Evolutionary conservation across 2,329 filamentous ascomycete genomes (phyloP).

Genomic region (Mycocentrospora acerina): DNA sequence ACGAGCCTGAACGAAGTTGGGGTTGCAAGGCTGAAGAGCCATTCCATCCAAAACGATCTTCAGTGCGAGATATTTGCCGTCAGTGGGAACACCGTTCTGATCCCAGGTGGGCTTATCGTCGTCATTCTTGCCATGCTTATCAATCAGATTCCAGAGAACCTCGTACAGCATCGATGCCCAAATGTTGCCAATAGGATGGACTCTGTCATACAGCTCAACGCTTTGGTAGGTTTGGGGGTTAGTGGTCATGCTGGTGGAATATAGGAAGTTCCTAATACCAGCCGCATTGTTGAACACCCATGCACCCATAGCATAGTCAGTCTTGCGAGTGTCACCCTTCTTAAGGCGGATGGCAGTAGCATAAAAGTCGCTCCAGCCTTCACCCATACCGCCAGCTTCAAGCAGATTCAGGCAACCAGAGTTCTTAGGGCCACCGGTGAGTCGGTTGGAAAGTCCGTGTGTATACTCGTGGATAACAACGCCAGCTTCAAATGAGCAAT

Average conservation of each 20-base stretch:
- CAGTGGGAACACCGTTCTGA: conserved; percentile 51
- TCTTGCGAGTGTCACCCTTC: conserved; percentile 48
- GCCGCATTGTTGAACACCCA: conserved; percentile 50
- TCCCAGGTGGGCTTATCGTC: conserved; percentile 46
- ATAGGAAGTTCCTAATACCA: conserved; percentile 55
- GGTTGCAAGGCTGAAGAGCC: conserved; percentile 59
- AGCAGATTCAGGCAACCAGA: conserved; percentile 49
- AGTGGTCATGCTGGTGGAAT: conserved; percentile 52
- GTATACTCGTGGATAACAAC: conserved; percentile 58
- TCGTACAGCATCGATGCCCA: conserved; percentile 59
- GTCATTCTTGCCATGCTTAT: conserved; percentile 56
- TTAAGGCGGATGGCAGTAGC: conserved; percentile 55
- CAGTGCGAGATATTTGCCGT: conserved; percentile 55
- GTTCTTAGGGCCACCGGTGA: conserved; percentile 61
- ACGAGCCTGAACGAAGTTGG: conserved; percentile 55
- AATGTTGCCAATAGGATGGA: conserved; percentile 55
- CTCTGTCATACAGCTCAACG: conserved; percentile 42
- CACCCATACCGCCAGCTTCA: conserved; percentile 60
- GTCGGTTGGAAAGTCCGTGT: conserved; percentile 55
- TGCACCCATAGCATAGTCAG: conserved; percentile 52
- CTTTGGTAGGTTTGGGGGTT: conserved; percentile 56
- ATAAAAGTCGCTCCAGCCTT: conserved; percentile 61
- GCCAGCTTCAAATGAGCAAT: conserved; percentile 60
- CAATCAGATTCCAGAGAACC: conserved; percentile 60
- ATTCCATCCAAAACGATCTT: conserved; percentile 57